phyloP scores from a whole-genome alignment of 2,329 filamentous ascomycete species.

The Mollisia scopiformis region DNA sequence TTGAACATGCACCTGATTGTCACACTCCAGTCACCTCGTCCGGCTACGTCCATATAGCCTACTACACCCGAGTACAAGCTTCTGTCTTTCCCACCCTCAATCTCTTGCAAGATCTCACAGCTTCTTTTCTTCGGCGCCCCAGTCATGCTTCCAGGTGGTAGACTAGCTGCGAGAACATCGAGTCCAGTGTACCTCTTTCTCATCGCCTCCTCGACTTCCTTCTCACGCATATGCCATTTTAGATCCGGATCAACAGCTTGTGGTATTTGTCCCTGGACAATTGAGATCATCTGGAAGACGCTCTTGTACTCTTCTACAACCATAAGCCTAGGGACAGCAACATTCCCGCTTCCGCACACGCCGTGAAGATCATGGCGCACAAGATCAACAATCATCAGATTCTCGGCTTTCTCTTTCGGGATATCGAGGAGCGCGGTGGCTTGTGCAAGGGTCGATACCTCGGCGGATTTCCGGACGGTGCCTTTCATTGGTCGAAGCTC shows the following conservation, averaged over 20 bases:
- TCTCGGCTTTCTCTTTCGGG: constrained; percentile 92
- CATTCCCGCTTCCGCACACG: constrained; percentile 75
- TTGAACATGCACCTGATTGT: constrained; percentile 82
- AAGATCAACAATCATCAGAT: constrained; percentile 96
- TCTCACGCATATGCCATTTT: constrained; percentile 3
- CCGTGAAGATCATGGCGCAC: constrained; percentile 92
- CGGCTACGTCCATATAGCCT: constrained; percentile 86
- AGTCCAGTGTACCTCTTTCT: constrained; percentile 59
- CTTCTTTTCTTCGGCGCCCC: constrained; percentile 93
- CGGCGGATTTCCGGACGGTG: constrained; percentile 78
- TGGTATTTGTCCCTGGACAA: constrained; percentile 73
- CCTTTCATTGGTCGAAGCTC: constrained; percentile 96
- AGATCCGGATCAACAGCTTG: not conserved
- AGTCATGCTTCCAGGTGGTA: constrained; percentile 95
- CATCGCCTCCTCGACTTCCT: constrained; percentile 4
- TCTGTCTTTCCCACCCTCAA: constrained; percentile 66
- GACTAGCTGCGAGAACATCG: constrained; percentile 74
- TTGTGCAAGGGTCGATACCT: constrained; percentile 67
- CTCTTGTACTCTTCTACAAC: constrained; percentile 88
- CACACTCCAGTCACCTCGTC: constrained; percentile 88
- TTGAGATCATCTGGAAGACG: constrained; percentile 89
- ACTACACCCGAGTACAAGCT: constrained; percentile 87
- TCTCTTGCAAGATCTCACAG: constrained; percentile 75
- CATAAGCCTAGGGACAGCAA: constrained; percentile 78
- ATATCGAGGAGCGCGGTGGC: constrained; percentile 75